phyloP scores from a whole-genome alignment of 352 stramenopile species.

The Phytophthora cryptogea region DNA sequence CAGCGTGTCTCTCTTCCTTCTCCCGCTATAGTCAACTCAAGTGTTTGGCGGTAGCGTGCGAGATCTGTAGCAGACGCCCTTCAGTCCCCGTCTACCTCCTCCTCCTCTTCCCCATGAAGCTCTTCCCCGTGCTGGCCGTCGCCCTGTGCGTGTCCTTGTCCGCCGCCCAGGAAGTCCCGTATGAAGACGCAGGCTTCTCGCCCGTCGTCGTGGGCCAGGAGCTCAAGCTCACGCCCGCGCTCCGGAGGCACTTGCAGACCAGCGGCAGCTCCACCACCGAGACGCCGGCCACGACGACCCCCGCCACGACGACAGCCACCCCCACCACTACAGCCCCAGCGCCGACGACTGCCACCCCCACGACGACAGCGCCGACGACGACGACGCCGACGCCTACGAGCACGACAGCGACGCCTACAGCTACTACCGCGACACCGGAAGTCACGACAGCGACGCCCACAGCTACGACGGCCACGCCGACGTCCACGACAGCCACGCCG shows the following conservation, averaged over 20 bases:
- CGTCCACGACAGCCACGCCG: constrained; percentile 14
- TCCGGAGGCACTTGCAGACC: constrained; percentile 31
- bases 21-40: constrained; percentile 12
- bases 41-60: constrained; percentile 4
- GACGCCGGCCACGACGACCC: constrained; percentile 20
- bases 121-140: constrained; percentile 30
- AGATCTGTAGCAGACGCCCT: constrained; percentile 14
- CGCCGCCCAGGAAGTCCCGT: background rate
- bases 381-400: constrained; percentile 19
- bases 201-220: constrained; percentile 21
- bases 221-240: constrained; percentile 16
- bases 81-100: constrained; percentile 25
- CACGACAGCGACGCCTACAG: background rate
- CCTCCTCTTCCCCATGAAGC: constrained; percentile 35
- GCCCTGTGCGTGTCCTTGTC: constrained; percentile 28
- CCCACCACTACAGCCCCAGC: constrained; percentile 18
- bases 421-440: background rate
- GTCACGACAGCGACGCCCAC: constrained; percentile 11
- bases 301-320: constrained; percentile 19
- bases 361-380: background rate
- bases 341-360: constrained; percentile 11
- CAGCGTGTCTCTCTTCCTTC: constrained; percentile 16
- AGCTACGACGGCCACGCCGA: constrained; percentile 11
- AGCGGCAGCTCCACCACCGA: constrained; percentile 19
- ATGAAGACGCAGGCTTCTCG: constrained; percentile 24